Base-by-base conservation (phyloP, 2,329 filamentous ascomycete species). In the Zalaria sp. region DNA sequence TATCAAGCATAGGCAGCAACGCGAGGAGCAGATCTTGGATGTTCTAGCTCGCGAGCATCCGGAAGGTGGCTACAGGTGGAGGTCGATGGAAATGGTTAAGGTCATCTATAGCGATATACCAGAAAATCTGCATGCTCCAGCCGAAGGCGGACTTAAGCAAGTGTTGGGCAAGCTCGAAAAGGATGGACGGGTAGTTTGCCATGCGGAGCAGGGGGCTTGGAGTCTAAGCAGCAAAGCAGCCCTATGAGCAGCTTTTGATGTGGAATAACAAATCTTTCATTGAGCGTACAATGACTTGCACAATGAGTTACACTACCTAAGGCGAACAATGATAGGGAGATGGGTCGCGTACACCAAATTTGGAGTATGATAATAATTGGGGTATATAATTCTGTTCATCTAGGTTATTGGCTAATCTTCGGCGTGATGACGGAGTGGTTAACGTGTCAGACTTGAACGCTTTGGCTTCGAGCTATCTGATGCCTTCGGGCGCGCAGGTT, bases 101-200 rank as follows among this genome's bases (percentile, higher is more conserved):
- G 66, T 83, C 28, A 85, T 98, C 29, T 98, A 98, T 58, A 72
- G 71, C 41, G 79, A 85, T 52, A 79, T 93, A 25, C 80, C 83
- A 0, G 77, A 83, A 57, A 76, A 71, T 53, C 66, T 96, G 49
- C 83, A 88, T 60, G 56, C 71, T 7, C 80, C 88, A 5, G 91
- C 91, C 0, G 77, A 83, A 47, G 70, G 72, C 34, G 87, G 88
- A 1, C 68, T 95, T 5, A 46, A 79, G 47, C 83, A 89, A 64
- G 82, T 96, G 42, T 60, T 98, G 48, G 63, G 69, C 43, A 96
- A 96, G 67, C 64, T 98, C 49, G 66, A 77, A 57, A 65, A 62
- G 8, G 91, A 96, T 52, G 83, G 79, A 2, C 81, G 70, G 54
- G 82, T 36, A 9, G 37, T 26, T 28, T 28, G 37, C 1, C 26